Conservation (phyloP, 805 yeast species). For the Schizosaccharomyces cryophilus region DNA sequence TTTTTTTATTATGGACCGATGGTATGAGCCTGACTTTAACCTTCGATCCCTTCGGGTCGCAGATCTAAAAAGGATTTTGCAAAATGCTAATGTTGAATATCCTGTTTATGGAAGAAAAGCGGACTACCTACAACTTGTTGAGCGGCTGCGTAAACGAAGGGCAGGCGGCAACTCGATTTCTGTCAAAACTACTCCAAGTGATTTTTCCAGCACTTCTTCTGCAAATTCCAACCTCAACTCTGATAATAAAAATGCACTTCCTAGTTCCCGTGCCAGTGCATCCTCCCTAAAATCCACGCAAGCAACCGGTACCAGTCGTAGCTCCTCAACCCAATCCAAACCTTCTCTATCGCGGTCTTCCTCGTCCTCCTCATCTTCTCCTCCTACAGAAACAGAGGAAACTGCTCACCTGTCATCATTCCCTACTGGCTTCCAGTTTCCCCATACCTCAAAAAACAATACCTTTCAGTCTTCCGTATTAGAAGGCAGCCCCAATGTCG, state of each 20-base stretch:
- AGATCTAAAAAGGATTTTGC: not conserved
- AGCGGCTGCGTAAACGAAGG: not conserved
- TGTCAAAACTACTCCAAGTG: not conserved
- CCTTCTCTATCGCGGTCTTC: too few relatives aligned
- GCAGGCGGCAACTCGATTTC: not conserved
- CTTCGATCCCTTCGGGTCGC: not conserved
- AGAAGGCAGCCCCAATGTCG: not conserved
- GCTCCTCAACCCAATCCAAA: too few relatives aligned
- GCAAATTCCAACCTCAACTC: not conserved
- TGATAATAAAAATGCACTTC: too few relatives aligned
- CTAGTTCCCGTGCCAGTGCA: too few relatives aligned
- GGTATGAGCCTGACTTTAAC: not conserved
- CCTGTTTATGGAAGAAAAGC: not conserved
- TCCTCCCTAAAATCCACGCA: too few relatives aligned
- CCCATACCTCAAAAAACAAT: not conserved
- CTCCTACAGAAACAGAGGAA: not conserved
- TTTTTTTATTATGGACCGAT: not conserved
- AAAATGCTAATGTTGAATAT: not conserved
- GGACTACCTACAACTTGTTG: not conserved
- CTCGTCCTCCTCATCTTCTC: not conserved
- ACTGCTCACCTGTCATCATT: not conserved
- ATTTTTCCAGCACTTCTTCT: not conserved
- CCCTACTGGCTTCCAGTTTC: not conserved
- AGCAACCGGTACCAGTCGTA: too few relatives aligned
- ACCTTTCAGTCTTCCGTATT: not conserved